Evolutionary conservation across 768 basidiomycete species (phyloP).

Genomic region (Cyathus striatus): DNA sequence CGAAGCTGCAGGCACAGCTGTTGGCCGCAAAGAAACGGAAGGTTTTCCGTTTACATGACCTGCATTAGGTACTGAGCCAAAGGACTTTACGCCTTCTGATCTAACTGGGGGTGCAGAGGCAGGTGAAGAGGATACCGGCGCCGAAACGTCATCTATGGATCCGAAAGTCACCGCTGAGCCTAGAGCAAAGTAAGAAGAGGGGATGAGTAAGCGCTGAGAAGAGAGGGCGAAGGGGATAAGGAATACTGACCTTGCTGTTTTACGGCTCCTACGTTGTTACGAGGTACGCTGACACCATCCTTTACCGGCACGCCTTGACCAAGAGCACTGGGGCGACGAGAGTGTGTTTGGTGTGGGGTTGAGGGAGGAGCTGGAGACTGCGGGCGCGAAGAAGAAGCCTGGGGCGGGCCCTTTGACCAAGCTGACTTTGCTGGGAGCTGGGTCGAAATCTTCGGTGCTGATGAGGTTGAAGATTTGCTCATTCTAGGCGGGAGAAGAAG

Average conservation of each 20-base stretch:
- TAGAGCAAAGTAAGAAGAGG: too few relatives aligned
- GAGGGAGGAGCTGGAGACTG: slow-evolving; percentile 74
- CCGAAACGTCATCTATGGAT: slow-evolving; percentile 78
- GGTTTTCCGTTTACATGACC: slow-evolving; percentile 63
- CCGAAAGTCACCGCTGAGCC: slow-evolving; percentile 81
- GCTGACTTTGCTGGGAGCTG: slow-evolving; percentile 79
- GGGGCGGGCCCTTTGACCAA: slow-evolving; percentile 88
- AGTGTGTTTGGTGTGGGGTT: slow-evolving; percentile 56
- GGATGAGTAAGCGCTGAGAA: slow-evolving; percentile 8
- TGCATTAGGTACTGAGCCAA: slow-evolving; percentile 70
- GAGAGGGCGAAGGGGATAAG: slow-evolving; percentile 2
- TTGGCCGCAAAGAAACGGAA: slow-evolving; percentile 36
- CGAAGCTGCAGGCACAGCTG: slow-evolving; percentile 21
- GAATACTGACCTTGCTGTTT: slow-evolving; percentile 53
- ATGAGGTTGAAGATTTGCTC: slow-evolving; percentile 85
- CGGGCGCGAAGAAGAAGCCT: slow-evolving; percentile 60
- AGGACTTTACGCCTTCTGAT: slow-evolving; percentile 73
- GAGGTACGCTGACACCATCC: slow-evolving; percentile 73
- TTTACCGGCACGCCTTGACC: slow-evolving; percentile 67
- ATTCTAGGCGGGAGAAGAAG: slow-evolving; percentile 52
- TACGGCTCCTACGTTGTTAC: slow-evolving; percentile 58
- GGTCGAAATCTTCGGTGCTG: slow-evolving; percentile 67
- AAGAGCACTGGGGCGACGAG: slow-evolving; percentile 74
- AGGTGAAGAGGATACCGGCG: slow-evolving; percentile 80
- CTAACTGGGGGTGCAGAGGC: slow-evolving; percentile 63